Evolutionary conservation across 805 yeast genomes (phyloP).

Genomic region (Metschnikowia cubensis): DNA sequence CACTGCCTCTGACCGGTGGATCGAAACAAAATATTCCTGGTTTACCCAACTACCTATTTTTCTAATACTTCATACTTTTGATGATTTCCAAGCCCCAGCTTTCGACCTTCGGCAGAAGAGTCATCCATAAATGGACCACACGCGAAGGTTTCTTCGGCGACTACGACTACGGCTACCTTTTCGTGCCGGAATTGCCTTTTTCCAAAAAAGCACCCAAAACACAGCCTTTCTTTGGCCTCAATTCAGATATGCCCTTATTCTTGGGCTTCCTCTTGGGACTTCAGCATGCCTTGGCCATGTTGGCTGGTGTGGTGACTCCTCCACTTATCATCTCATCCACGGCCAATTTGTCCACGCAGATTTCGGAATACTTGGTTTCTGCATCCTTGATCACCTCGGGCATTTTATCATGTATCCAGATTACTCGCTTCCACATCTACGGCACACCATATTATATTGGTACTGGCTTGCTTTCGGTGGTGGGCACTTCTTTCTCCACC

Average conservation of each 20-base stretch:
- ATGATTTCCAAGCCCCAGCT: constrained; percentile 7
- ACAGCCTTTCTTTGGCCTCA: constrained; percentile 80
- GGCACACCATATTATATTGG: constrained; percentile 76
- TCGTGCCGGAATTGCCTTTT: constrained; percentile 80
- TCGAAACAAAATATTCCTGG: too few species aligned
- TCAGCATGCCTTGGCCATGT: constrained; percentile 86
- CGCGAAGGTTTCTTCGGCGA: constrained; percentile 83
- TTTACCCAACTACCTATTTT: neutral
- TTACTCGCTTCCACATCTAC: constrained; percentile 74
- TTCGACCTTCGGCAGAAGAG: constrained; percentile 15
- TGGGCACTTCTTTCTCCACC: constrained; percentile 88
- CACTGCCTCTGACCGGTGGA: too few species aligned
- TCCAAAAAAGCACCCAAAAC: constrained; percentile 40
- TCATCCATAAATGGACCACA: constrained; percentile 55
- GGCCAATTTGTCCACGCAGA: constrained; percentile 52
- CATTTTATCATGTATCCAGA: constrained; percentile 66
- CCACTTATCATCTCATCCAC: constrained; percentile 65
- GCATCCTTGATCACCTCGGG: constrained; percentile 39
- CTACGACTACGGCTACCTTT: constrained; percentile 74
- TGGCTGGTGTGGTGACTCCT: constrained; percentile 87
- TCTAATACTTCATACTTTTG: neutral
- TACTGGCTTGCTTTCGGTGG: constrained; percentile 84
- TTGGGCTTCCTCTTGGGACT: constrained; percentile 76
- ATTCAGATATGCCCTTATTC: constrained; percentile 76
- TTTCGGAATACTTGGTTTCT: constrained; percentile 36